Conservation (phyloP, 768 basidiomycete genomes). For the Xerocomellus dryophilus region DNA sequence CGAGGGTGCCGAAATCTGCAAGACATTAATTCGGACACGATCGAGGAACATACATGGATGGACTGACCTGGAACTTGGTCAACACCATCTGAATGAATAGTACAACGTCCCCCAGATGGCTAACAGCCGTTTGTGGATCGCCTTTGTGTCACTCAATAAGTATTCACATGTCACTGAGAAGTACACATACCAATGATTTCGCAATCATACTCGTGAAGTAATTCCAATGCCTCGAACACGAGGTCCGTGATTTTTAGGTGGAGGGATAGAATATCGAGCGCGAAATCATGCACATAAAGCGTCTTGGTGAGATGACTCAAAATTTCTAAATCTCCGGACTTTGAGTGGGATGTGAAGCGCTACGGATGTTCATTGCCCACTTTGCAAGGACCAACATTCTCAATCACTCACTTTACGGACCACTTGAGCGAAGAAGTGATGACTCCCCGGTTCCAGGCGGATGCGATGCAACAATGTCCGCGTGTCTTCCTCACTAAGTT, state of each 20-base stretch:
- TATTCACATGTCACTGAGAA: background rate
- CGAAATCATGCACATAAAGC: constrained; percentile 54
- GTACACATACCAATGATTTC: constrained; percentile 68
- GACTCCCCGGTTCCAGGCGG: constrained; percentile 54
- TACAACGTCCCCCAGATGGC: constrained; percentile 75
- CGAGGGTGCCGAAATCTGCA: constrained; percentile 48
- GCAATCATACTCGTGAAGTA: constrained; percentile 73
- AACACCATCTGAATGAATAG: constrained; percentile 66
- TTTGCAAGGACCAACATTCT: background rate
- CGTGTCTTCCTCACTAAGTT: constrained; percentile 41
- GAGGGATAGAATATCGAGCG: constrained; percentile 66
- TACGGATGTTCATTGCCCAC: constrained; percentile 27
- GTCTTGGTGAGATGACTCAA: constrained; percentile 69
- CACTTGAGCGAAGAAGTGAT: constrained; percentile 54
- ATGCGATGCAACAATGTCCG: constrained; percentile 37
- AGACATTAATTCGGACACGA: background rate
- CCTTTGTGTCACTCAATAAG: constrained; percentile 40
- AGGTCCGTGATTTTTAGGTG: constrained; percentile 64
- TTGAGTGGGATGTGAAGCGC: constrained; percentile 56
- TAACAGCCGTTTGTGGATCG: constrained; percentile 80
- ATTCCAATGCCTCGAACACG: constrained; percentile 56
- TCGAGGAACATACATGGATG: background rate
- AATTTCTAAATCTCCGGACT: constrained; percentile 60
- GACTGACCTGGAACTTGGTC: constrained; percentile 59
- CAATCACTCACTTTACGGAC: constrained; percentile 50